Evolutionary conservation across 176 grass and related monocot genomes (phyloP).

Genomic region (Rhynchospora tenuis): DNA sequence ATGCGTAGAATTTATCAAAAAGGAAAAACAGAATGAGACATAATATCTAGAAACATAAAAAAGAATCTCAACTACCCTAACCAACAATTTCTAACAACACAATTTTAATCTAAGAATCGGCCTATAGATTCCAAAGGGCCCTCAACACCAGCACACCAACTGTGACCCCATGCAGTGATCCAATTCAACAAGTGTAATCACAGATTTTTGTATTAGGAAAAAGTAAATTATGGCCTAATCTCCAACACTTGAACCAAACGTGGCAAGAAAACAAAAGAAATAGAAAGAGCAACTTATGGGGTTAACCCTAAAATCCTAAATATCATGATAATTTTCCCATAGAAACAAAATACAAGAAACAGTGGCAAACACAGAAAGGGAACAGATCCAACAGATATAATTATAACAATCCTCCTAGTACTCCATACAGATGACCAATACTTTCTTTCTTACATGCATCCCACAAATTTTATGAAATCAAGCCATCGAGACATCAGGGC

Average conservation of each 20-base stretch:
- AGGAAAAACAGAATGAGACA: not conserved
- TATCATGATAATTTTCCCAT: not conserved
- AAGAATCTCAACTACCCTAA: not conserved
- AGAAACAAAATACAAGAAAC: not conserved
- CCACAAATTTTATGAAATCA: conserved; percentile 16
- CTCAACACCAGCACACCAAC: not conserved
- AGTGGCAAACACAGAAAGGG: not conserved
- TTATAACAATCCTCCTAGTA: conserved; percentile 3
- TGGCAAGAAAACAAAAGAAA: not conserved
- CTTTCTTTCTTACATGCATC: conserved; percentile 2
- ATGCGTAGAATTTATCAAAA: too few species aligned
- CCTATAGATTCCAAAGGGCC: not conserved
- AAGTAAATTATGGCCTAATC: not conserved
- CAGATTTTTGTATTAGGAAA: not conserved
- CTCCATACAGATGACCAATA: conserved; percentile 3
- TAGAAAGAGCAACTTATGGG: not conserved
- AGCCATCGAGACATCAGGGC: conserved; percentile 1
- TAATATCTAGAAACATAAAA: not conserved
- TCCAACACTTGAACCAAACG: not conserved
- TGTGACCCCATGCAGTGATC: not conserved
- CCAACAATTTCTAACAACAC: not conserved
- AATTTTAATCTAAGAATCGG: not conserved
- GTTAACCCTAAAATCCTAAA: not conserved
- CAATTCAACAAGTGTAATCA: not conserved
- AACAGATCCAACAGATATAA: not conserved